A percentile compares a stretch with the other conserved stretches of the same genome.
Conservation (phyloP, 2,329 filamentous ascomycete genomes). For the Tolypocladium inflatum region DNA sequence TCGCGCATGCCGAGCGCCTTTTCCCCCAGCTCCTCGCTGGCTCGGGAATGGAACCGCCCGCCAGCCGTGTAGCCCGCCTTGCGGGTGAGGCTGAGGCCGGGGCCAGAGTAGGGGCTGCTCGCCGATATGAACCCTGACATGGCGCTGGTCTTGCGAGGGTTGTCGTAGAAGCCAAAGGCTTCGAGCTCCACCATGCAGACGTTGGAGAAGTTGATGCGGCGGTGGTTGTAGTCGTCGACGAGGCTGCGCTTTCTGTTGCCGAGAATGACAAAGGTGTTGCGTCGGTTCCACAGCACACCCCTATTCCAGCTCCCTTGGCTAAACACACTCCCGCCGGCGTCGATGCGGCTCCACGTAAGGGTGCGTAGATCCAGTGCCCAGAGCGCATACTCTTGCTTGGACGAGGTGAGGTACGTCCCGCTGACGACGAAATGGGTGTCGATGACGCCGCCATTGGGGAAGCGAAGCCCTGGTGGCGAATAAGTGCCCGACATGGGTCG, state of each 20-base stretch:
- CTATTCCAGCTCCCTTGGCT: conserved; percentile 97
- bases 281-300: conserved; percentile 82
- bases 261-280: conserved; percentile 92
- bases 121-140: conserved; percentile 79
- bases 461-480: conserved; percentile 84
- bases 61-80: conserved; percentile 60
- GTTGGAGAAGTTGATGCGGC: conserved; percentile 94
- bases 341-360: conserved; percentile 89
- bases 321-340: conserved; percentile 89
- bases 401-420: conserved; percentile 93
- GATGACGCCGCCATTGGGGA: conserved; percentile 91
- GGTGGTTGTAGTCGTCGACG: conserved; percentile 96
- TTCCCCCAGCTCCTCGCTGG: conserved; percentile 78
- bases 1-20: conserved; percentile 73
- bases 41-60: conserved; percentile 64
- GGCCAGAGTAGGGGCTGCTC: conserved; percentile 58
- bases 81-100: conserved; percentile 44
- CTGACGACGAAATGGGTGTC: conserved; percentile 96
- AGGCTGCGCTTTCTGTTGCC: conserved; percentile 89
- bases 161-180: conserved; percentile 95
- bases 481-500: conserved; percentile 81
- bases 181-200: conserved; percentile 96
- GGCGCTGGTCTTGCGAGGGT: conserved; percentile 69
- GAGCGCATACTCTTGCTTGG: conserved; percentile 94
- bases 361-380: conserved; percentile 89